Evolutionary conservation across 495 filamentous ascomycete species (phyloP).

Genomic region (Jackrogersella minutella): DNA sequence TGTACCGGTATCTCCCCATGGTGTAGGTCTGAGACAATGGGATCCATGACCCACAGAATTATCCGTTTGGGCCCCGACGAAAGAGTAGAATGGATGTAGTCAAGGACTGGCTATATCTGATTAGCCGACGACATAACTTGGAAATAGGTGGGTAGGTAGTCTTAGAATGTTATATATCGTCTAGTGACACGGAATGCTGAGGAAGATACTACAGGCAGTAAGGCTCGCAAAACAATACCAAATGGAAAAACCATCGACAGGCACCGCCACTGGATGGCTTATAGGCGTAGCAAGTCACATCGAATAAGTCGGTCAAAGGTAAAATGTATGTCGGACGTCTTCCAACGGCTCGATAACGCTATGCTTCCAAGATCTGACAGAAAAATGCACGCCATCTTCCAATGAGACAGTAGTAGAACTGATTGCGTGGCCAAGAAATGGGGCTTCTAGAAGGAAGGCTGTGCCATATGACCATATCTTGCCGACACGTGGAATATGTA

Average conservation of each 20-base stretch:
- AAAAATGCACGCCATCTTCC: too few species aligned
- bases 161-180: background rate
- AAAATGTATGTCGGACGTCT: too few species aligned
- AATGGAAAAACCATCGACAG: background rate
- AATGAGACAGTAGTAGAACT: background rate
- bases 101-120: background rate
- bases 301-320: background rate
- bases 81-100: too few species aligned
- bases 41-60: background rate
- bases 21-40: background rate
- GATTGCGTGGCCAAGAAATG: background rate
- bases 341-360: too few species aligned
- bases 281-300: background rate
- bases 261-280: background rate
- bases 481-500: background rate
- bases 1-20: conserved; percentile 10
- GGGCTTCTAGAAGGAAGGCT: background rate
- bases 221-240: background rate
- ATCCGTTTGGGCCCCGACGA: background rate
- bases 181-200: background rate
- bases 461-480: background rate
- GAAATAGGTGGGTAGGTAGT: too few species aligned
- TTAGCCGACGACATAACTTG: background rate
- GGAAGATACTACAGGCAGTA: background rate
- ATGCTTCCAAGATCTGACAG: too few species aligned